These are phyloP conservation scores for Aspergillus pseudonomiae DNA, from an alignment of 2,329 filamentous ascomycete species.

Conservation along the genomic window DNA sequence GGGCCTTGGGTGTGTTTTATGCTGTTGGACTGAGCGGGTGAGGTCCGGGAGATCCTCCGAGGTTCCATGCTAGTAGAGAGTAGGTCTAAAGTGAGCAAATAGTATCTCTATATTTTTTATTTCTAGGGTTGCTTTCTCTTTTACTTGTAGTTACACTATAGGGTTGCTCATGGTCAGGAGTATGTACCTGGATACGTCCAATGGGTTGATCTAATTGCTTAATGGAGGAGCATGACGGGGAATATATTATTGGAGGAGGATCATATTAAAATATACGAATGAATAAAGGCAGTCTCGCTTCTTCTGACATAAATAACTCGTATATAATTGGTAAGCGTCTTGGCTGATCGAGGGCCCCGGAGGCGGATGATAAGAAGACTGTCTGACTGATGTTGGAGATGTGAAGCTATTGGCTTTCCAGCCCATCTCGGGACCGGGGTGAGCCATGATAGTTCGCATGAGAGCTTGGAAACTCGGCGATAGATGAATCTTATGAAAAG, in stretches of 20 bases:
- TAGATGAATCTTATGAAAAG: background rate
- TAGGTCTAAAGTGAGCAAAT: background rate
- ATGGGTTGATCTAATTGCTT: too few relatives aligned
- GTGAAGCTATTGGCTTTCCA: background rate
- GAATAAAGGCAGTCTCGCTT: too few relatives aligned
- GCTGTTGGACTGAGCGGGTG: background rate
- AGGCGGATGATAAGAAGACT: background rate
- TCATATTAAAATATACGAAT: too few relatives aligned
- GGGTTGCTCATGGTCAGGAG: too few relatives aligned
- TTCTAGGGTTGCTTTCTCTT: background rate
- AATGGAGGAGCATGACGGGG: too few relatives aligned
- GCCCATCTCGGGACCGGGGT: too few relatives aligned
- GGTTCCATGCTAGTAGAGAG: background rate
- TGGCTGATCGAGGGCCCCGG: background rate
- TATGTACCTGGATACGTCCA: too few relatives aligned
- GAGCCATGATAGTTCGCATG: too few relatives aligned
- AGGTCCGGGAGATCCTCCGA: background rate
- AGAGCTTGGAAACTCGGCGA: too few relatives aligned
- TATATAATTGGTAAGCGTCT: too few relatives aligned
- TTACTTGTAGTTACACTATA: background rate
- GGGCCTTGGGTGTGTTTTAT: background rate
- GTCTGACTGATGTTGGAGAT: background rate
- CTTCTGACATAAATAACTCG: too few relatives aligned
- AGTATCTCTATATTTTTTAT: background rate
- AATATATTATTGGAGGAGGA: too few relatives aligned